Conservation (phyloP, 768 basidiomycete genomes). For the Dioszegia hungarica region DNA sequence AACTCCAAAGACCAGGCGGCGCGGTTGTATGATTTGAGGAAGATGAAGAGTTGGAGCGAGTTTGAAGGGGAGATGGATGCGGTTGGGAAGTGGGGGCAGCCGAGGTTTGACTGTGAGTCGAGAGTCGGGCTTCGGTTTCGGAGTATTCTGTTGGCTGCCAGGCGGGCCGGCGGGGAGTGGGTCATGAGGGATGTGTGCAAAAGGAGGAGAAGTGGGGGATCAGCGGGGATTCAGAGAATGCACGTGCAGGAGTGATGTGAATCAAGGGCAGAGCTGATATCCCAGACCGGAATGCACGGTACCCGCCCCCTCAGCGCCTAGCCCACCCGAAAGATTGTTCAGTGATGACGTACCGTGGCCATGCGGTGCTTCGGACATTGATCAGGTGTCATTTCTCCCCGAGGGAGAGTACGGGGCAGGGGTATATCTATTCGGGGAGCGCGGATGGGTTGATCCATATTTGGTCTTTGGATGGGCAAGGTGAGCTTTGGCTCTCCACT, state of each 20-base stretch:
- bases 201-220: too few relatives aligned
- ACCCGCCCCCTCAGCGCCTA: conserved; percentile 59
- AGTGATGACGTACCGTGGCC: conserved; percentile 92
- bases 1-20: conserved; percentile 95
- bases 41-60: conserved; percentile 73
- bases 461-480: conserved; percentile 81
- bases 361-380: conserved; percentile 80
- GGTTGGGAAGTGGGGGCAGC: conserved; percentile 57
- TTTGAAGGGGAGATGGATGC: conserved; percentile 56
- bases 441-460: conserved; percentile 58
- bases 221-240: neutral
- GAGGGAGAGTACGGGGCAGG: conserved; percentile 78
- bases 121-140: conserved; percentile 15
- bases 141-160: too few relatives aligned
- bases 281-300: conserved; percentile 45
- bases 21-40: conserved; percentile 87
- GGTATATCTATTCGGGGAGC: conserved; percentile 81
- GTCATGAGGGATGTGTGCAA: too few relatives aligned
- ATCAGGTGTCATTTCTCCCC: conserved; percentile 97
- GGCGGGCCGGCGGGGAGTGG: too few relatives aligned
- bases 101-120: conserved; percentile 66
- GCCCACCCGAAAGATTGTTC: conserved; percentile 86
- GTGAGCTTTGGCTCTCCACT: neutral
- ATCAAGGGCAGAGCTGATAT: neutral
- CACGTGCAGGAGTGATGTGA: conserved; percentile 7